Evolutionary conservation across 208 protist species (phyloP).

Genomic region (Trypanosoma brucei): DNA sequence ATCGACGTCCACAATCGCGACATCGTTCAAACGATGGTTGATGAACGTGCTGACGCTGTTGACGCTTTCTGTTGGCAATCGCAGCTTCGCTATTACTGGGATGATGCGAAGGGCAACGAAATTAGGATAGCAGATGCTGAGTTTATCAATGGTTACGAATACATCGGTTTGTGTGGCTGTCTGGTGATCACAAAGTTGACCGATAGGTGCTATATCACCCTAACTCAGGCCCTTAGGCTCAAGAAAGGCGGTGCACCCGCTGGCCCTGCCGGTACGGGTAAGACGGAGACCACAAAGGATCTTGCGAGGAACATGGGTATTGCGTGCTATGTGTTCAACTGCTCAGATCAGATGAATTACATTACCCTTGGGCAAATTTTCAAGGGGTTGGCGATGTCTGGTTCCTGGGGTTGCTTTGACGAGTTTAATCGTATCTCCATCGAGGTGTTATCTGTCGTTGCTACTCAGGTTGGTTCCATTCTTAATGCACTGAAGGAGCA

Average conservation of each 20-base stretch:
- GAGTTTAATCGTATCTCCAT: constrained; percentile 97
- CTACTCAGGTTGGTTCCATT: constrained; percentile 97
- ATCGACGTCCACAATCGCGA: constrained; percentile 97
- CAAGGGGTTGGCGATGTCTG: constrained; percentile 94
- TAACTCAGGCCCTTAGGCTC: constrained; percentile 91
- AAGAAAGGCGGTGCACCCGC: constrained; percentile 91
- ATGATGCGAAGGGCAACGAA: constrained; percentile 91
- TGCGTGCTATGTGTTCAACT: constrained; percentile 95
- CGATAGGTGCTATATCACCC: constrained; percentile 98
- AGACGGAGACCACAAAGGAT: constrained; percentile 96
- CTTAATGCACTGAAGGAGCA: constrained; percentile 96
- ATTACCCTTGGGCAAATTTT: constrained; percentile 97
- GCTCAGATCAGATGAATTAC: constrained; percentile 99
- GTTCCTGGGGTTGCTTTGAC: constrained; percentile 97
- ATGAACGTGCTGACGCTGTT: constrained; percentile 91
- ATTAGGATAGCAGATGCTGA: constrained; percentile 96
- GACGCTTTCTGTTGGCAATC: constrained; percentile 97
- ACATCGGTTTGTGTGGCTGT: constrained; percentile 97
- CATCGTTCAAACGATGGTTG: constrained; percentile 91
- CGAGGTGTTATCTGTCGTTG: constrained; percentile 97
- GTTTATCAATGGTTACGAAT: constrained; percentile 97
- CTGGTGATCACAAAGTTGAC: constrained; percentile 98
- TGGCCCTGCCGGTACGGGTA: constrained; percentile 91
- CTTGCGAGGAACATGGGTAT: constrained; percentile 92
- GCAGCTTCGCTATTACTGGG: constrained; percentile 96